phyloP scores from a whole-genome alignment of 1,284 basidiomycete genomes.

The Neonothopanus nambi region DNA sequence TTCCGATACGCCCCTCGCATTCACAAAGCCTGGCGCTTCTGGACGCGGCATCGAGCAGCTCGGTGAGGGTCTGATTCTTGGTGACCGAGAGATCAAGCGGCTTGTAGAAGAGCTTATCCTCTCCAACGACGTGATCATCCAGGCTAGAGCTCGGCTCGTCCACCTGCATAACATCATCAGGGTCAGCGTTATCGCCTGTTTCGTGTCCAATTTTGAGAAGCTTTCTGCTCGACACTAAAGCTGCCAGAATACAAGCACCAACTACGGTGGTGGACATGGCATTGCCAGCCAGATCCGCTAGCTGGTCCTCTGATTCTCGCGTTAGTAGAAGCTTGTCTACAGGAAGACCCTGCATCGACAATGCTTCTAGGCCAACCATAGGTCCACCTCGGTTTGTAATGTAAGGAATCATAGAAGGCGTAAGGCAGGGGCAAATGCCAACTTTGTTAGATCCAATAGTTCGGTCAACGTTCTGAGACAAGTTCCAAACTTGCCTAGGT shows the following conservation, averaged over 20 bases:
- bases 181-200: constrained; percentile 34
- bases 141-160: constrained; percentile 32
- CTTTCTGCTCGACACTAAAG: constrained; percentile 67
- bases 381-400: constrained; percentile 96
- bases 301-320: constrained; percentile 90
- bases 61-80: constrained; percentile 45
- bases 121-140: constrained; percentile 66
- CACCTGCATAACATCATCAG: constrained; percentile 47
- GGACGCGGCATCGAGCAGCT: constrained; percentile 67
- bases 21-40: constrained; percentile 79
- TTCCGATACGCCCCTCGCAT: constrained; percentile 86
- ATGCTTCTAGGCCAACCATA: constrained; percentile 89
- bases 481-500: constrained; percentile 85
- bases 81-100: constrained; percentile 72
- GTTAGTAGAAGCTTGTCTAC: constrained; percentile 91
- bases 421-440: constrained; percentile 90
- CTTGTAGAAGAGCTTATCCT: constrained; percentile 61
- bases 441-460: constrained; percentile 79
- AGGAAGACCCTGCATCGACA: constrained; percentile 92
- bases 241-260: constrained; percentile 85
- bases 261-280: constrained; percentile 98
- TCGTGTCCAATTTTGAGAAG: constrained; percentile 68
- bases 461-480: constrained; percentile 96
- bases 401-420: constrained; percentile 95
- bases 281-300: constrained; percentile 93